A percentile compares a stretch with the other conserved stretches of the same genome.
phyloP scores from a whole-genome alignment of 805 yeast genomes.

The Saccharomycopsis capsularis region DNA sequence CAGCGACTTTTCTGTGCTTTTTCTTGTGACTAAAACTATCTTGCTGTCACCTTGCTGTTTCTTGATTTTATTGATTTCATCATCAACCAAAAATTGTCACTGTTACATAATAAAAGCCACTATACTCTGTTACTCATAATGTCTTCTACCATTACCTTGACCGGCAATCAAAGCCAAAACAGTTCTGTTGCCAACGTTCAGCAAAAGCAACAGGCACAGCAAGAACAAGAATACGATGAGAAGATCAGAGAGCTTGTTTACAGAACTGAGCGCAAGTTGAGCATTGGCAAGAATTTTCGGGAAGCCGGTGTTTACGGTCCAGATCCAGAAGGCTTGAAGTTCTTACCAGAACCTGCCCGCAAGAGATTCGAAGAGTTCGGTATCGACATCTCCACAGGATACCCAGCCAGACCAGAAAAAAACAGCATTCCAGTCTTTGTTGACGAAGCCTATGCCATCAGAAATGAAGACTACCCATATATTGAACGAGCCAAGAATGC shows the following conservation, averaged over 20 bases:
- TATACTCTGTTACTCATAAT: background rate
- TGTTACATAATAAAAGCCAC: too few relatives aligned
- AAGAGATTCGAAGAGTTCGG: constrained; percentile 30
- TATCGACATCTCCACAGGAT: constrained; percentile 34
- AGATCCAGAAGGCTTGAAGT: constrained; percentile 19
- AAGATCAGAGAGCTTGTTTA: constrained; percentile 7
- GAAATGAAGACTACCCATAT: constrained; percentile 31
- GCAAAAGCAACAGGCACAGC: background rate
- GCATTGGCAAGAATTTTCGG: background rate
- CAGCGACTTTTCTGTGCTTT: background rate
- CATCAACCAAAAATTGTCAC: background rate
- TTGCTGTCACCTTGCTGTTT: too few relatives aligned
- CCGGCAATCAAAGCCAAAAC: background rate
- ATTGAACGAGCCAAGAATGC: constrained; percentile 32
- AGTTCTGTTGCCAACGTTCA: background rate
- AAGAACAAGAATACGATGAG: background rate
- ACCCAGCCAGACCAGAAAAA: constrained; percentile 32
- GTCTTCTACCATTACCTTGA: constrained; percentile 1
- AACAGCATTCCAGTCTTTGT: constrained; percentile 32
- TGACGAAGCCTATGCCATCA: constrained; percentile 34
- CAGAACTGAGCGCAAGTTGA: background rate
- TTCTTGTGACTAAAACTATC: too few relatives aligned
- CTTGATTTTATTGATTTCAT: too few relatives aligned
- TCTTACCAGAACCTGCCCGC: constrained; percentile 25
- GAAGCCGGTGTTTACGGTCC: constrained; percentile 15